Base-by-base conservation (phyloP, 2,329 filamentous ascomycete species). In the Apiospora koreana region DNA sequence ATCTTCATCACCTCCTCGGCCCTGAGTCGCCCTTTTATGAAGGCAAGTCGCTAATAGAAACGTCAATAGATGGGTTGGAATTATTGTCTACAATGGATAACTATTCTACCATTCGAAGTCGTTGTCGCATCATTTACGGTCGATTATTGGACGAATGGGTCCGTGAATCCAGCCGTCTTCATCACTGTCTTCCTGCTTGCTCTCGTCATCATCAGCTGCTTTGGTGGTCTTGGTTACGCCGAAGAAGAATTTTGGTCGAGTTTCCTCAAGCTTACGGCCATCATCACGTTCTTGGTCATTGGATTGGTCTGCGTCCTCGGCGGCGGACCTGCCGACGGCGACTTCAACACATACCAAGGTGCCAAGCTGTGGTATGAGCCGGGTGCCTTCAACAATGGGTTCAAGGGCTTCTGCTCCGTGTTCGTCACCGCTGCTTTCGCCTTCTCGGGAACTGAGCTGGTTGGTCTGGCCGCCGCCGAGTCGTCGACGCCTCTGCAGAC, bases 401-500 rank as follows among this genome's bases (percentile, higher is more conserved):
- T 92, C 80, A 80, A 89, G 50, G 88, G 84, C 12, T 88, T 92
- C 80, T 93, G 91, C 91, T 88, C 87, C 8, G 90, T 89, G 58
- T 88, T 94, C 82, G 89, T 94, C 74, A 93, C 90, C 28, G 92
- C 93, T 1, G 92, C 92, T 4, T 95, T 95, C 74, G 93, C 93
- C 70, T 95, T 93, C 78, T 86, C 94, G 3, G 92, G 92, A 71
- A 93, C 92, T 2, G 92, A 94, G 77, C 84, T 94, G 54, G 90
- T 94, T 66, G 92, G 92, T 82, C 91, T 94, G 14, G 94, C 92
- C 0, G 92, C 94, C 43, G 92, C 91, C 68, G 92, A 94, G 80
- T 92, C 92, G 0, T 91, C 94, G 81, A 94, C 94, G 81, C 93
- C 93, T 0, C 89, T 92, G 77, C 89, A 88, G 79, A 93, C 90